phyloP scores from a whole-genome alignment of 352 stramenopile genomes.

The Hyaloperonospora brassicae region DNA sequence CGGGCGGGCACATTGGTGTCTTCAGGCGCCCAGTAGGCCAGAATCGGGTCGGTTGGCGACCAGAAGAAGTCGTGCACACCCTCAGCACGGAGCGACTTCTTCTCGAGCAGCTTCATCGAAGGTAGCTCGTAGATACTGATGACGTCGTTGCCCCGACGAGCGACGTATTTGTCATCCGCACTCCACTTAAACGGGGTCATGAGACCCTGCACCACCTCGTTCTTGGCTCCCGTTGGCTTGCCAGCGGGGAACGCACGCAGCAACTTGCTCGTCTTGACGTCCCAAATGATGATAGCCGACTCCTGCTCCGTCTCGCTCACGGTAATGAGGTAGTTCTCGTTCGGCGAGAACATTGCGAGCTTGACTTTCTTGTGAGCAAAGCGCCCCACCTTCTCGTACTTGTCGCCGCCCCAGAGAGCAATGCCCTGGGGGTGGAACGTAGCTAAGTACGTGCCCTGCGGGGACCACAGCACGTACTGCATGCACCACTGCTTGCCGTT shows the following conservation, averaged over 20 bases:
- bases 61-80: conserved; percentile 97
- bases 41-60: conserved; percentile 91
- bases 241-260: conserved; percentile 78
- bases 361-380: conserved; percentile 95
- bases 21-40: conserved; percentile 96
- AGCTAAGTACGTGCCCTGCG: conserved; percentile 93
- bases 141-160: conserved; percentile 89
- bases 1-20: conserved; percentile 90
- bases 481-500: conserved; percentile 96
- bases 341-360: conserved; percentile 90
- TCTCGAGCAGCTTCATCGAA: conserved; percentile 95
- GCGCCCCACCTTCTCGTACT: conserved; percentile 96
- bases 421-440: conserved; percentile 97
- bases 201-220: conserved; percentile 69
- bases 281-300: conserved; percentile 95
- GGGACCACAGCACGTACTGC: conserved; percentile 96
- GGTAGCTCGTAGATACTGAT: conserved; percentile 94
- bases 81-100: conserved; percentile 92
- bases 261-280: conserved; percentile 88
- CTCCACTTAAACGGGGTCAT: conserved; percentile 93
- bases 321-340: conserved; percentile 97
- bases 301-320: conserved; percentile 91
- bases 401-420: conserved; percentile 94
- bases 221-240: conserved; percentile 60
- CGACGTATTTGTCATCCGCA: conserved; percentile 92